Conservation (phyloP, 2,329 filamentous ascomycete genomes). For the Neoarthrinium moseri region DNA sequence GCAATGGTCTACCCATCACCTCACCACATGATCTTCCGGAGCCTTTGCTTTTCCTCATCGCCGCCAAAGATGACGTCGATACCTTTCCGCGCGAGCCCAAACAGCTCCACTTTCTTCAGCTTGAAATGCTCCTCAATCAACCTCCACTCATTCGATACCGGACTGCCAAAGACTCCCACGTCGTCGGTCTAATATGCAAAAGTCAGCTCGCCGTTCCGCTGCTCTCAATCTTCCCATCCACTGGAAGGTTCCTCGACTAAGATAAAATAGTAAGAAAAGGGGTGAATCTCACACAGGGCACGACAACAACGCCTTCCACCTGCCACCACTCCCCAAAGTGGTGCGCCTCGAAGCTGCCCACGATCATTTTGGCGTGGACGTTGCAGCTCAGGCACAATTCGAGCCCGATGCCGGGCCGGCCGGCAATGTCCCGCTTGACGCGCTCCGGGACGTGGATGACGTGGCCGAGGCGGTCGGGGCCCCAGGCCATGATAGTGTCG, state of each 20-base stretch:
- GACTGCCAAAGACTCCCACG: conserved; percentile 77
- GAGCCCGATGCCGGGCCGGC: conserved; percentile 55
- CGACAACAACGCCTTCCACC: conserved; percentile 57
- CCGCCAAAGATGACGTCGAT: conserved; percentile 67
- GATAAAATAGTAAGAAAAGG: no score
- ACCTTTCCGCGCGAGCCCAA: conserved; percentile 57
- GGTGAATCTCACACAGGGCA: conserved; percentile 71
- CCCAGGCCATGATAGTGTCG: conserved; percentile 60
- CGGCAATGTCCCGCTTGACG: conserved; percentile 53
- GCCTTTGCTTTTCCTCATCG: conserved; percentile 57
- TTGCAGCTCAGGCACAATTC: conserved; percentile 83
- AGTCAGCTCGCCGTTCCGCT: no score
- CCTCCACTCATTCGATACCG: conserved; percentile 73
- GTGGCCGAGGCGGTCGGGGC: conserved; percentile 71
- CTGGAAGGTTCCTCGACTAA: no score
- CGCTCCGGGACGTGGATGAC: conserved; percentile 70
- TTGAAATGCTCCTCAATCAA: conserved; percentile 71
- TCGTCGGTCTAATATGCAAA: conserved; percentile 69
- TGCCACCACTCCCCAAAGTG: conserved; percentile 75
- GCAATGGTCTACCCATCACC: no score
- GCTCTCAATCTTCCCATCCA: no score
- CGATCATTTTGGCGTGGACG: conserved; percentile 71
- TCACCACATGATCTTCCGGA: conserved; percentile 51
- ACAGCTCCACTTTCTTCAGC: conserved; percentile 45
- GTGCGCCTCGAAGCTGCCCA: conserved; percentile 64